phyloP scores from a whole-genome alignment of 306 rosid species.

The Gillenia trifoliata region DNA sequence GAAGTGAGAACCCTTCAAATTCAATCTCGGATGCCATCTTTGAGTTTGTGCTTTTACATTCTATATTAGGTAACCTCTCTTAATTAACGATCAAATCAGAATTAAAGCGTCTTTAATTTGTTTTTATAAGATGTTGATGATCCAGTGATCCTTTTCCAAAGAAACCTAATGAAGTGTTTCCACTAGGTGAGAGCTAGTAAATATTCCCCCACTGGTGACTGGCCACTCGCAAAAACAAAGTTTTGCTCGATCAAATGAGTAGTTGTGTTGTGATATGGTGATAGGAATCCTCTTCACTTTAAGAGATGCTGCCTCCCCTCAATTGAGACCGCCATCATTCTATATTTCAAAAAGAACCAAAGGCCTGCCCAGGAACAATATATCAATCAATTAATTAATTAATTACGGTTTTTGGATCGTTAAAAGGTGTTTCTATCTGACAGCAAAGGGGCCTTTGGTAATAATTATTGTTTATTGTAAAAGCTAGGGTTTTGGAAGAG shows the following conservation, averaged over 20 bases:
- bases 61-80: neutral
- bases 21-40: neutral
- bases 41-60: neutral
- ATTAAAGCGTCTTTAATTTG: slow-evolving; percentile 8
- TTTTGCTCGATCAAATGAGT: neutral
- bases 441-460: slow-evolving; percentile 1
- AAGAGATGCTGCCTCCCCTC: slow-evolving; percentile 59
- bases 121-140: neutral
- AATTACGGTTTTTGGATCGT: neutral
- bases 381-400: neutral
- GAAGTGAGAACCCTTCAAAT: neutral
- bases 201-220: slow-evolving; percentile 14
- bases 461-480: neutral
- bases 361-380: slow-evolving; percentile 24
- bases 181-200: slow-evolving; percentile 27
- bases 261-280: neutral
- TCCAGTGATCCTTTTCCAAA: slow-evolving; percentile 10
- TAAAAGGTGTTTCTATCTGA: slow-evolving; percentile 23
- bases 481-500: slow-evolving; percentile 19
- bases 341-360: slow-evolving; percentile 13
- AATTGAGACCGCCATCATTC: slow-evolving; percentile 49
- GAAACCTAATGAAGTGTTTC: slow-evolving; percentile 28
- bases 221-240: slow-evolving; percentile 23
- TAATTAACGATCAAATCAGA: neutral
- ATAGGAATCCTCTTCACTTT: slow-evolving; percentile 34